Evolutionary conservation across 805 yeast species (phyloP).

Genomic region (Scheffersomyces ergatensis): DNA sequence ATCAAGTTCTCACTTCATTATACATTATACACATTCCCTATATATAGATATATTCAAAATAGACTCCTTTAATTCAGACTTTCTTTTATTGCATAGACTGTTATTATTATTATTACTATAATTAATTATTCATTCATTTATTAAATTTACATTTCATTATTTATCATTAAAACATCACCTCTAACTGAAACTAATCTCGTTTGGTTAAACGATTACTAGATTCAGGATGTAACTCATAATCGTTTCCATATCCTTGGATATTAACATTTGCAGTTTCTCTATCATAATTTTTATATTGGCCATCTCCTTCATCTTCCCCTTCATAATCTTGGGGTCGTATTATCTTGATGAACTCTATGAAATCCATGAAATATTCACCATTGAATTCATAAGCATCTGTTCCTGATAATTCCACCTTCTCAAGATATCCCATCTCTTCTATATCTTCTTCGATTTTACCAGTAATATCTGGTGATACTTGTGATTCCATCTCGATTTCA

Average conservation of each 20-base stretch:
- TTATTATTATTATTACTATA: no score
- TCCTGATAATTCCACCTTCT: conserved; percentile 32
- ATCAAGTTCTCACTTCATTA: no score
- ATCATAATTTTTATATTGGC: background rate
- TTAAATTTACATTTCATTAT: background rate
- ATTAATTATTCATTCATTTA: background rate
- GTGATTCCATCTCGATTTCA: conserved; percentile 11
- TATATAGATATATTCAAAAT: background rate
- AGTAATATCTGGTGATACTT: conserved; percentile 11
- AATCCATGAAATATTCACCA: conserved; percentile 40
- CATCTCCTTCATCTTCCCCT: conserved; percentile 10
- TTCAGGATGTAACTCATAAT: conserved; percentile 8
- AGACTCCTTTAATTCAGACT: background rate
- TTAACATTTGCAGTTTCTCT: background rate
- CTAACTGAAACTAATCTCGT: conserved; percentile 6
- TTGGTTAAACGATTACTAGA: conserved; percentile 5
- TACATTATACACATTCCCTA: no score
- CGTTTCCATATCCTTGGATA: conserved; percentile 1
- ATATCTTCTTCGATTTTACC: conserved; percentile 1
- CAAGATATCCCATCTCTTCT: conserved; percentile 12
- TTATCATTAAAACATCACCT: background rate
- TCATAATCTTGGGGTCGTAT: conserved; percentile 34
- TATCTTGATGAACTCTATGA: conserved; percentile 36
- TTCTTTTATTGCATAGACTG: no score
- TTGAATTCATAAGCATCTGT: conserved; percentile 38